These are phyloP conservation scores for Daldinia eschscholtzii DNA, from an alignment of 2,329 filamentous ascomycete species.

Conservation along the genomic window DNA sequence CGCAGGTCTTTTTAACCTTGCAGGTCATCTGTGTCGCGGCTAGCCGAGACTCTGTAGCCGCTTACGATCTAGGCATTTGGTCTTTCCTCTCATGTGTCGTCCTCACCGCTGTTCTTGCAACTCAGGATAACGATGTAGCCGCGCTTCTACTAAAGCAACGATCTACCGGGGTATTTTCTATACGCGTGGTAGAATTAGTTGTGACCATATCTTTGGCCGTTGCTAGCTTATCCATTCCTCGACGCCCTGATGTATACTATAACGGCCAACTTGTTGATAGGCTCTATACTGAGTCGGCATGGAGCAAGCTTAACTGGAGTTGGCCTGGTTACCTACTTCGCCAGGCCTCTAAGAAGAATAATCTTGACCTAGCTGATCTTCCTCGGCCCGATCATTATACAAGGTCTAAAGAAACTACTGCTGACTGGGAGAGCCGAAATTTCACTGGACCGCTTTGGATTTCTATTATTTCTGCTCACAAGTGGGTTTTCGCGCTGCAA, in stretches of 20 bases:
- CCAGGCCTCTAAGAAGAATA: constrained; percentile 67
- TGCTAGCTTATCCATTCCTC: constrained; percentile 69
- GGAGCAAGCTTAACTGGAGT: constrained; percentile 73
- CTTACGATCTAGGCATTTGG: constrained; percentile 67
- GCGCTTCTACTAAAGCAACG: constrained; percentile 53
- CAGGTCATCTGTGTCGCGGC: constrained; percentile 65
- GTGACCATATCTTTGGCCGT: constrained; percentile 60
- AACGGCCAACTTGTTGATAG: constrained; percentile 71
- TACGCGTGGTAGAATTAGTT: constrained; percentile 64
- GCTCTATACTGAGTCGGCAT: constrained; percentile 70
- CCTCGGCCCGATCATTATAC: constrained; percentile 70
- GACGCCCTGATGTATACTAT: constrained; percentile 75
- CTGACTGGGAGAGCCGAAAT: constrained; percentile 62
- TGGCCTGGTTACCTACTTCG: constrained; percentile 71
- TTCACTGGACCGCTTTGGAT: constrained; percentile 69
- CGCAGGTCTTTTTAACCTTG: constrained; percentile 63
- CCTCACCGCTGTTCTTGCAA: constrained; percentile 59
- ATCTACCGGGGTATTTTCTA: constrained; percentile 54
- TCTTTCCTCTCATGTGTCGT: constrained; percentile 62
- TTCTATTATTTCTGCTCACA: constrained; percentile 70
- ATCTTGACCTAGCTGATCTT: constrained; percentile 72
- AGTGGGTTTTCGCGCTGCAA: constrained; percentile 67
- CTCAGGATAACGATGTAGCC: constrained; percentile 60
- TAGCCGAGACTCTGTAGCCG: constrained; percentile 63
- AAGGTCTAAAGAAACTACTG: constrained; percentile 63